Evolutionary conservation across 148 eudicot species (phyloP).

Genomic region (Chenopodium berlandieri): DNA sequence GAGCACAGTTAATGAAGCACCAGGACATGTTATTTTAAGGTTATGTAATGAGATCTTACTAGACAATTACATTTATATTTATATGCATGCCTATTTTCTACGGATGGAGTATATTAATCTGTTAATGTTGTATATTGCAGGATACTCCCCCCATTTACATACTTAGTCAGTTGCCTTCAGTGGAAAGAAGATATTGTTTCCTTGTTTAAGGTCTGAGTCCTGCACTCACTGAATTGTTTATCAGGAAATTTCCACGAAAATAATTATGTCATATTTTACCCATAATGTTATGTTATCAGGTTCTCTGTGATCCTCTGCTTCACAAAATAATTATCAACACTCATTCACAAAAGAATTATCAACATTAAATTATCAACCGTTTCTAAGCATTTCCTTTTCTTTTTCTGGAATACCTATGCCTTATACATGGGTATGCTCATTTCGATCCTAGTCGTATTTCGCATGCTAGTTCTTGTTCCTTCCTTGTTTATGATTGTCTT

Average conservation of each 20-base stretch:
- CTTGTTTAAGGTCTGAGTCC: conserved; percentile 46
- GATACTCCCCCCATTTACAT: conserved; percentile 47
- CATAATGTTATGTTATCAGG: conserved; percentile 31
- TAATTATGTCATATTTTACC: neutral
- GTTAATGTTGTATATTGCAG: conserved; percentile 34
- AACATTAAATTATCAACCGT: too few relatives aligned
- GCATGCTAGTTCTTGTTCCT: too few relatives aligned
- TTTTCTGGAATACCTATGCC: too few relatives aligned
- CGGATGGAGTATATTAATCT: too few relatives aligned
- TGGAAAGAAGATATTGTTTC: conserved; percentile 51
- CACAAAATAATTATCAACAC: neutral
- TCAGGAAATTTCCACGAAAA: neutral
- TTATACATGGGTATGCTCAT: too few relatives aligned
- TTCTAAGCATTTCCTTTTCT: too few relatives aligned
- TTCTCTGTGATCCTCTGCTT: conserved; percentile 46
- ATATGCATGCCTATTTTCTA: neutral
- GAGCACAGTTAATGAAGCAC: conserved; percentile 25
- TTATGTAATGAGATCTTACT: conserved; percentile 11
- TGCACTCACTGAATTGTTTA: neutral
- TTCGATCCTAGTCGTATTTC: too few relatives aligned
- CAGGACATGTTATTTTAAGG: conserved; percentile 44
- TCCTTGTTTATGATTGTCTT: too few relatives aligned
- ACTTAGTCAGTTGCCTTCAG: conserved; percentile 47
- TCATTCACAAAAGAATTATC: too few relatives aligned
- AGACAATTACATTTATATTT: conserved; percentile 1